A percentile compares a stretch with the other conserved stretches of the same genome.
Evolutionary conservation across 805 yeast species (phyloP).

Genomic region (Sporopachydermia lactativora): DNA sequence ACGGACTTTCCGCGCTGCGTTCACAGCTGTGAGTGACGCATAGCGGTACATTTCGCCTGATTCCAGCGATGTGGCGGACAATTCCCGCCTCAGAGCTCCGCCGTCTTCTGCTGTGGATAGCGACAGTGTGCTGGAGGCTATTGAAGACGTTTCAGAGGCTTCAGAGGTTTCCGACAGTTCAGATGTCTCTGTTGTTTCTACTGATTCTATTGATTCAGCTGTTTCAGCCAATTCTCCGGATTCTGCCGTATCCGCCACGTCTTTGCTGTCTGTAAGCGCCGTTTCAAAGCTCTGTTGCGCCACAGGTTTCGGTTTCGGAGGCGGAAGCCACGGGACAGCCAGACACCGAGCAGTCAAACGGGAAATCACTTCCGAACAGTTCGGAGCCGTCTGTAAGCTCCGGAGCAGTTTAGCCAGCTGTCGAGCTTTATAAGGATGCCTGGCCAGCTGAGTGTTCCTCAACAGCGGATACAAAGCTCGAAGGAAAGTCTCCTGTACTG

Average conservation of each 20-base stretch:
- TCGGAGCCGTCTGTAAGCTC: slow-evolving; percentile 22
- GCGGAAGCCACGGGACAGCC: background rate
- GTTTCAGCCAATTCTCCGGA: background rate
- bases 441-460: slow-evolving; percentile 44
- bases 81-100: background rate
- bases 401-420: slow-evolving; percentile 38
- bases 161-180: background rate
- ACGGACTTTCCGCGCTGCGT: too few species aligned
- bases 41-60: background rate
- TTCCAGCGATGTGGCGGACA: slow-evolving; percentile 1
- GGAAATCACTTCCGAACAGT: background rate
- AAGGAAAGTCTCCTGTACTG: slow-evolving; percentile 53
- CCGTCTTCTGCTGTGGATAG: too few species aligned
- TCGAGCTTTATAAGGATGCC: slow-evolving; percentile 41
- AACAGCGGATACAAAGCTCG: slow-evolving; percentile 64
- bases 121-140: background rate
- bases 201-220: background rate
- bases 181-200: background rate
- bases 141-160: background rate
- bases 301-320: too few species aligned
- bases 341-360: background rate
- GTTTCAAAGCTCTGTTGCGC: too few species aligned
- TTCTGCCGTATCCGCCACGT: background rate
- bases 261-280: too few species aligned
- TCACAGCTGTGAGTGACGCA: too few species aligned